These are phyloP conservation scores for Exophiala xenobiotica DNA, from an alignment of 2,329 filamentous ascomycete genomes.

Conservation along the genomic window DNA sequence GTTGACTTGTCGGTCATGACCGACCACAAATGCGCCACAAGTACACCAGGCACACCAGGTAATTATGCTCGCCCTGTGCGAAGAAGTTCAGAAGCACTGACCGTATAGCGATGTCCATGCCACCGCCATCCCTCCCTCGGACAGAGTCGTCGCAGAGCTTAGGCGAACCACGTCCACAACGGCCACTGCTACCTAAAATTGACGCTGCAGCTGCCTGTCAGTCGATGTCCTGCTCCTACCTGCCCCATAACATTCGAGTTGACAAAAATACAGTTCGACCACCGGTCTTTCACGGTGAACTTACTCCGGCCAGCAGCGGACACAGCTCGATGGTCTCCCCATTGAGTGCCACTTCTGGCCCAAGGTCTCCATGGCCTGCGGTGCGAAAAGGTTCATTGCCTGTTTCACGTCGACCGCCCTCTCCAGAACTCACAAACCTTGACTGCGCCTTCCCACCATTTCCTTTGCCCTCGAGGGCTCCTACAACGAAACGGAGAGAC, in stretches of 20 bases:
- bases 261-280: constrained; percentile 9
- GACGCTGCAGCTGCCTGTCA: constrained; percentile 21
- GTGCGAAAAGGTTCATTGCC: constrained; percentile 43
- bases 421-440: constrained; percentile 48
- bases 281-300: constrained; percentile 38
- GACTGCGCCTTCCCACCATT: constrained; percentile 58
- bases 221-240: no score
- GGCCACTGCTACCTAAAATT: constrained; percentile 25
- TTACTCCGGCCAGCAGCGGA: constrained; percentile 64
- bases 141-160: constrained; percentile 17
- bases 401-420: constrained; percentile 40
- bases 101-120: constrained; percentile 11
- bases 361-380: constrained; percentile 43
- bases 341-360: constrained; percentile 53
- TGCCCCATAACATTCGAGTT: not conserved
- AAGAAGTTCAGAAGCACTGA: constrained; percentile 13
- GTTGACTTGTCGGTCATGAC: constrained; percentile 85
- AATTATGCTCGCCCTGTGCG: constrained; percentile 30
- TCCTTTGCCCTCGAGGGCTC: constrained; percentile 41
- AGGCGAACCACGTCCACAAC: constrained; percentile 9
- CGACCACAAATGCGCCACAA: constrained; percentile 69
- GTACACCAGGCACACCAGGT: constrained; percentile 40
- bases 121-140: constrained; percentile 14
- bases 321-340: constrained; percentile 65
- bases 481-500: constrained; percentile 20